These are phyloP conservation scores for Diutina pseudorugosa DNA, from an alignment of 1,139 yeast species.

Conservation along the genomic window DNA sequence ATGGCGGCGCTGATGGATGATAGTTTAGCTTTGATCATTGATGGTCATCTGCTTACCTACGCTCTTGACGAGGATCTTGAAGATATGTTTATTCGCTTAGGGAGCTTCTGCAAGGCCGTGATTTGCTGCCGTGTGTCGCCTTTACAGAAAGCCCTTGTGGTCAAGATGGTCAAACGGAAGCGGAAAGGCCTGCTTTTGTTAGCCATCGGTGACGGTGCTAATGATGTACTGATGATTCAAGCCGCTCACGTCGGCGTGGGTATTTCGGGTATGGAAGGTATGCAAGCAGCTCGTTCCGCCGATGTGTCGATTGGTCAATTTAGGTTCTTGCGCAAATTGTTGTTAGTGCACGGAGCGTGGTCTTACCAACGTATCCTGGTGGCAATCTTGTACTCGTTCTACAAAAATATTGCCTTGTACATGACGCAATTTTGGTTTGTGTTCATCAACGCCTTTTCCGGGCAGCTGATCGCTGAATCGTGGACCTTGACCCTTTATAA, in stretches of 20 bases:
- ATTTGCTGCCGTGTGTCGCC: slow-evolving; percentile 96
- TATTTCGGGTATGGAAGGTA: slow-evolving; percentile 97
- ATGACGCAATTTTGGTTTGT: slow-evolving; percentile 99
- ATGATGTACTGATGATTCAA: slow-evolving; percentile 97
- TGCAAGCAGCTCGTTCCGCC: slow-evolving; percentile 98
- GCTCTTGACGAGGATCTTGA: slow-evolving; percentile 80
- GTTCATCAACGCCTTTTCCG: slow-evolving; percentile 83
- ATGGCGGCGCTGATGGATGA: slow-evolving; percentile 36
- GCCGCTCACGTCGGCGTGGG: slow-evolving; percentile 99
- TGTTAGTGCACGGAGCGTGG: slow-evolving; percentile 96
- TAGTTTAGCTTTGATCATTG: slow-evolving; percentile 81
- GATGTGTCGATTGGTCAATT: slow-evolving; percentile 97
- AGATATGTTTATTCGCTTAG: slow-evolving; percentile 66
- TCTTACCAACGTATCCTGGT: slow-evolving; percentile 87
- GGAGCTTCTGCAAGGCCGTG: slow-evolving; percentile 85
- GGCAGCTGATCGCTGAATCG: slow-evolving; percentile 91
- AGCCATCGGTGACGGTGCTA: slow-evolving; percentile 98
- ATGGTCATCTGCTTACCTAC: slow-evolving; percentile 78
- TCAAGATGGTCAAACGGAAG: slow-evolving; percentile 69
- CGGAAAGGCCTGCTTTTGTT: slow-evolving; percentile 66
- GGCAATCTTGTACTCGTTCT: slow-evolving; percentile 88
- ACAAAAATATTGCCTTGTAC: slow-evolving; percentile 88
- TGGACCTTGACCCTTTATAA: slow-evolving; percentile 97
- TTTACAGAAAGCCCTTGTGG: slow-evolving; percentile 91
- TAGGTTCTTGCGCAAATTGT: slow-evolving; percentile 65